Evolutionary conservation across 768 basidiomycete species (phyloP), one percentile per base, ranked within the genome.

Genomic region (Mycena galericulata): DNA sequence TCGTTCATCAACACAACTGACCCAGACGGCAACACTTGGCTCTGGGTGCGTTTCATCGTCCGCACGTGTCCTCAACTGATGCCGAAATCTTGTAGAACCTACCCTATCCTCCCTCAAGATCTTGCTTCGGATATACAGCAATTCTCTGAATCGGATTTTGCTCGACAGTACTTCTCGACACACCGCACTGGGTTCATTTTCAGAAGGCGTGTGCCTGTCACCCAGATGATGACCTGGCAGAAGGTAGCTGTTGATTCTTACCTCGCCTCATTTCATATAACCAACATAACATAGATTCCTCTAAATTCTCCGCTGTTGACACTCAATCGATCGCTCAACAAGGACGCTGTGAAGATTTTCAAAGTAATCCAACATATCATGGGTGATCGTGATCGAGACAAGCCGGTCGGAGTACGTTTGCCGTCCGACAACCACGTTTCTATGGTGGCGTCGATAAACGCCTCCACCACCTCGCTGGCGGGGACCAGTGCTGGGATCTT

Each of bases 171-270:
- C 77, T 97, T 98, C 76, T 93, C 95, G 20, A 95, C 90, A 1
- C 94, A 96, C 73, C 88, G 91, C n/a, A 92, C 90, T 10, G 96
- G 96, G 0, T 91, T 97, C 75, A 91, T 96, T 65, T 96, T 96
- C 79, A 86, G 88, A 68, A 87, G 95, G 50, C 89, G 85, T 67
- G 88, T 97, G 2, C 95, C 96, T 1, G 88, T 97, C 4, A 90
- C 86, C 26, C 91, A 94, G 75, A 87, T 97, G 81, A 96, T 98
- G 93, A 86, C 88, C 53, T 97, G 95, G 94, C 96, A 97, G 78
- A 94, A 92, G 86, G 90, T 88, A 59, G 29, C 77, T 59, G 29
- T 1, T 38, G 20, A 60, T 54, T 32, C 62, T 50, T 17, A 43
- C 22, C 27, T 47, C 43, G 8, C 4, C 54, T 18, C 66, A 49